Base-by-base conservation (phyloP, 352 stramenopile species). In the Pythium sukuiense region DNA sequence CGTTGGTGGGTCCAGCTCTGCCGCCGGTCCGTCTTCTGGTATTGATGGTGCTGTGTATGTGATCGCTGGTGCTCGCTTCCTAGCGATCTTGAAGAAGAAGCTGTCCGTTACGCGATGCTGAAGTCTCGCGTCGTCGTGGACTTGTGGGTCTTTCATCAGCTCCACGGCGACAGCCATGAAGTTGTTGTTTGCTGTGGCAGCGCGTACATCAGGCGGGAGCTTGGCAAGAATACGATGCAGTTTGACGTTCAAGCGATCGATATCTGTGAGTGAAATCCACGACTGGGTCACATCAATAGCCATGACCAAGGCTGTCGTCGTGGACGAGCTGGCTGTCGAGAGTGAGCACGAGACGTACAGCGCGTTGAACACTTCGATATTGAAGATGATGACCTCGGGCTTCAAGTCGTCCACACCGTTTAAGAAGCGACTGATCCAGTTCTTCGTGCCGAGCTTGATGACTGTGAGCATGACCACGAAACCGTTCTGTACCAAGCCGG, bases 321-420 rank as follows among this genome's bases (percentile, higher is more conserved):
- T 30, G 37, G 65, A 62, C 0, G 69, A 79, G 12, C 65, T 57
- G 8, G 71, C 52, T 2, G 48, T 72, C 55, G 82, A 69, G 41
- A 86, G 63, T 16, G 68, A 73, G 18, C 55, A 65, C 3, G 76
- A 65, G 1, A 84, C 63, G 35, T 73, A 81, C 1, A 84, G 61
- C 37, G 71, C 67, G 55, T 81, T 70, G 52, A 82, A 86, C 39
- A 86, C 55, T 27, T 87, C 71, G 6, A 78, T 69, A 27, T 81
- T 80, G 59, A 86, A 79, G 48, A 81, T 81, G 1, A 84, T 69
- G 1, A 68, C 61, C 64, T 86, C 67, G 3, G 78, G 70, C 24
- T 79, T 76, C 7, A 71, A 13, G 35, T 86, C 78, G 24, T 73
- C 62, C 11, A 70, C 5, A 8, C 61, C 18, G 11, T 43, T 12